Base-by-base conservation (phyloP, 2,329 filamentous ascomycete genomes). In the Neofusicoccum sp. region DNA sequence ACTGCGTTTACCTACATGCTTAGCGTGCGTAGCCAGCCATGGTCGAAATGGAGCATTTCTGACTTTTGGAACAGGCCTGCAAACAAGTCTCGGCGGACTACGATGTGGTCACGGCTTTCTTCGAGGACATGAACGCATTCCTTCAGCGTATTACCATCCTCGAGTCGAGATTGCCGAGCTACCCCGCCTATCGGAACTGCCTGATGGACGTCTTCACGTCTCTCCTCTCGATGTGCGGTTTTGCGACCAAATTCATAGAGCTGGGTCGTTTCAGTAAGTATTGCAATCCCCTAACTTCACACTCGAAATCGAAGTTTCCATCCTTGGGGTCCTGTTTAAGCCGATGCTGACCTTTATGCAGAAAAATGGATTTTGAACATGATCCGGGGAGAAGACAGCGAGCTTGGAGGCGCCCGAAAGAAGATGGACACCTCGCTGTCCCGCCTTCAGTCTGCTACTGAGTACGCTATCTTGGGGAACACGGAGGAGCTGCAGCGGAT, bases 61-160 rank as follows among this genome's bases (percentile, higher is more conserved):
- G 29, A 41, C 37, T 6, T 36, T 16, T 22, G 16, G 3, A 29
- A 6, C 29, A 70, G 68, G 68, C 76, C 70, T 78, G 68, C 22
- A 70, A 70, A 14, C 65, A 64, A 4, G 74, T 77, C 0, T 73
- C 70, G 1, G 76, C 74, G 0, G 76, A 80, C 48, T 79, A 78
- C 43, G 76, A 80, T 39, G 67, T 74, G 3, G 69, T 80, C 0
- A 69, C 73, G 16, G 69, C 70, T 3, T 80, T 79, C 58, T 79
- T 79, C 58, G 70, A 74, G 1, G 70, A 75, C 12, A 77, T 78
- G 69, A 74, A 74, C 52, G 73, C 73, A 6, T 77, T 79, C 28
- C 67, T 78, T 3, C 66, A 71, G 29, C 70, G 76, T 1, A 70
- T 78, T 1, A 69, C 71, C 0, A 72, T 78, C 6, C 45, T 79